Percentiles rank a stretch among this genome's conserved stretches.
Evolutionary conservation across 164 flowering plant genomes (phyloP).

Genomic region (Vitis amurensis): DNA sequence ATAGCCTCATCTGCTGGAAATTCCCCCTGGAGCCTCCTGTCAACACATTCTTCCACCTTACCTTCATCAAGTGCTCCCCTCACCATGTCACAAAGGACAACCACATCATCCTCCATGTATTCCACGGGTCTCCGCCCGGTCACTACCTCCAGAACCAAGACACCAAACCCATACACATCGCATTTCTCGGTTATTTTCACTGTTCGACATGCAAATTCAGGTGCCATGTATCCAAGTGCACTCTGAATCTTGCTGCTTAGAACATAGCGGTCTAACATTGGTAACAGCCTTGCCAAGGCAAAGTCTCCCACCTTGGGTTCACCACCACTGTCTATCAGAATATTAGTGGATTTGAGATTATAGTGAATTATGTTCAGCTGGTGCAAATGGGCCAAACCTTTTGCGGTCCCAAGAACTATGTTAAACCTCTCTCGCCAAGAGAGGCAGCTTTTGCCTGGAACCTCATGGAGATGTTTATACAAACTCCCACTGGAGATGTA

Average conservation of each 20-base stretch:
- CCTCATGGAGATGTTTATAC: conserved; percentile 72
- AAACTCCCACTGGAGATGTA: conserved; percentile 67
- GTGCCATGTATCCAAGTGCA: conserved; percentile 96
- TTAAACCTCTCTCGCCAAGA: conserved; percentile 79
- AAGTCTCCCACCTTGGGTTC: conserved; percentile 81
- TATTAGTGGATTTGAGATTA: conserved; percentile 79
- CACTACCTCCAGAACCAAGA: conserved; percentile 75
- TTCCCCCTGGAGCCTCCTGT: conserved; percentile 50
- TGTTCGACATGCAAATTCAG: conserved; percentile 89
- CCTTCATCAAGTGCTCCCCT: conserved; percentile 83
- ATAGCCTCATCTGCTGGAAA: conserved; percentile 80
- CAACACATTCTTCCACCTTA: conserved; percentile 70
- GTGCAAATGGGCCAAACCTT: conserved; percentile 78
- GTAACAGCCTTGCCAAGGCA: conserved; percentile 77
- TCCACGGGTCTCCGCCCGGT: conserved; percentile 93
- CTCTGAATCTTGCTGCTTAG: conserved; percentile 93
- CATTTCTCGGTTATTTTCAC: conserved; percentile 90
- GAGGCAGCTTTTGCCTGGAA: conserved; percentile 27
- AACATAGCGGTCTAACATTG: conserved; percentile 72
- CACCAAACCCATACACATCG: conserved; percentile 91
- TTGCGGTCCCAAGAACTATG: conserved; percentile 76
- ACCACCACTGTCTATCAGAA: conserved; percentile 60
- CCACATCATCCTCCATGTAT: conserved; percentile 93
- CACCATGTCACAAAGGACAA: conserved; percentile 82
- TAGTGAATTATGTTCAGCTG: conserved; percentile 61